These are phyloP conservation scores for Blastobotrys aristatus DNA, from an alignment of 1,139 yeast genomes.

Conservation along the genomic window DNA sequence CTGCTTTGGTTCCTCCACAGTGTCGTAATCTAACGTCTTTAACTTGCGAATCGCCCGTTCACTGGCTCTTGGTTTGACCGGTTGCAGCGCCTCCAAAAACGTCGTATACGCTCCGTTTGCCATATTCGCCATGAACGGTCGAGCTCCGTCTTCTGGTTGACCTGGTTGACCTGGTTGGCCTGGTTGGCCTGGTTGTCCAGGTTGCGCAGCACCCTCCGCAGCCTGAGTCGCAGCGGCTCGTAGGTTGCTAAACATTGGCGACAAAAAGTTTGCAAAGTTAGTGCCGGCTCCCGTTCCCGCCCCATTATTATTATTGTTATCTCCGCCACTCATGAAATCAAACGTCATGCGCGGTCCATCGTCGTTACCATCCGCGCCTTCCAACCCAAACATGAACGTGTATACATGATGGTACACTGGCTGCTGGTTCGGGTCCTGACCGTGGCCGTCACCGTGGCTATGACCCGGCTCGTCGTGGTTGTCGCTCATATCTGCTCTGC, in stretches of 20 bases:
- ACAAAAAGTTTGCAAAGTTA: too few relatives aligned
- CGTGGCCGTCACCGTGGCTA: not conserved
- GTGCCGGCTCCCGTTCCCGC: not conserved
- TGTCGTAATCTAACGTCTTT: constrained; percentile 22
- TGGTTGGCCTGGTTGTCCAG: too few relatives aligned
- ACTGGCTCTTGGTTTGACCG: constrained; percentile 30
- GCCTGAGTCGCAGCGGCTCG: too few relatives aligned
- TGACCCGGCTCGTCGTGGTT: not conserved
- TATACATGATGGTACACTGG: not conserved
- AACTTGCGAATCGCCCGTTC: constrained; percentile 29
- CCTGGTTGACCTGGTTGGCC: not conserved
- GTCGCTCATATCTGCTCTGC: not conserved
- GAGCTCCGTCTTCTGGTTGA: not conserved
- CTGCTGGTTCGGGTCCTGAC: not conserved
- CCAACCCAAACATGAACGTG: constrained; percentile 3
- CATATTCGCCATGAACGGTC: not conserved
- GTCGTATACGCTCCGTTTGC: not conserved
- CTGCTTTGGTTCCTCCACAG: constrained; percentile 28
- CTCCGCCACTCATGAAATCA: not conserved
- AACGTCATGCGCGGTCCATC: not conserved
- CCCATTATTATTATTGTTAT: not conserved
- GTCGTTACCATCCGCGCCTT: not conserved
- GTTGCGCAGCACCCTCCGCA: too few relatives aligned
- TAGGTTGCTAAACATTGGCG: too few relatives aligned
- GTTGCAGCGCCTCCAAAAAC: not conserved